These are phyloP conservation scores for Verticillium zaregamsianum DNA, from an alignment of 2,329 filamentous ascomycete species.

Conservation along the genomic window DNA sequence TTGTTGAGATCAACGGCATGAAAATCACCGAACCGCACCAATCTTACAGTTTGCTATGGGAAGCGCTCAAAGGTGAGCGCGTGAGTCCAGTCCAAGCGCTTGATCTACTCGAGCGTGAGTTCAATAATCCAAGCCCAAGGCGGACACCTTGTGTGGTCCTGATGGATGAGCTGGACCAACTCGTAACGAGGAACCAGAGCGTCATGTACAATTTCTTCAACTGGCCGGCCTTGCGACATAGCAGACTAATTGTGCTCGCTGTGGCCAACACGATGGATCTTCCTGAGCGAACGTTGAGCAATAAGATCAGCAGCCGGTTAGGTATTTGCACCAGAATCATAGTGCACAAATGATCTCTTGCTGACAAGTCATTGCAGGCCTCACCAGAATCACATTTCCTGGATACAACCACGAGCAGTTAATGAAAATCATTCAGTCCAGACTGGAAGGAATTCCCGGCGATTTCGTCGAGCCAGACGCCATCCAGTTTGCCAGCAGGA, in stretches of 20 bases:
- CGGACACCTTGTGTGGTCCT: conserved; percentile 93
- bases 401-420: conserved; percentile 97
- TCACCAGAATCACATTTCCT: conserved; percentile 94
- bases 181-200: conserved; percentile 97
- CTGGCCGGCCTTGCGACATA: conserved; percentile 90
- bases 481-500: conserved; percentile 91
- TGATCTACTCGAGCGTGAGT: conserved; percentile 86
- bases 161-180: conserved; percentile 97
- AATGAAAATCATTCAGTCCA: conserved; percentile 96
- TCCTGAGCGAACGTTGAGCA: conserved; percentile 90
- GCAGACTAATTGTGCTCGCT: conserved; percentile 88
- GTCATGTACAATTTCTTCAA: conserved; percentile 99
- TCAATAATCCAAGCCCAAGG: conserved; percentile 84
- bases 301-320: conserved; percentile 93
- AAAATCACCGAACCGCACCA: conserved; percentile 98
- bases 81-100: conserved; percentile 90
- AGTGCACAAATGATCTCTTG: too few relatives aligned
- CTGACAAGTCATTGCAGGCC: conserved; percentile 33
- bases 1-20: conserved; percentile 99
- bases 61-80: conserved; percentile 88
- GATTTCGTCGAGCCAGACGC: conserved; percentile 90
- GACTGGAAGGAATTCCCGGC: conserved; percentile 80
- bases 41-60: conserved; percentile 92
- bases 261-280: conserved; percentile 99
- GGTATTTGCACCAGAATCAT: conserved; percentile 32